Conservation (phyloP, 2,329 filamentous ascomycete species). For the Epichloe coenophiala region DNA sequence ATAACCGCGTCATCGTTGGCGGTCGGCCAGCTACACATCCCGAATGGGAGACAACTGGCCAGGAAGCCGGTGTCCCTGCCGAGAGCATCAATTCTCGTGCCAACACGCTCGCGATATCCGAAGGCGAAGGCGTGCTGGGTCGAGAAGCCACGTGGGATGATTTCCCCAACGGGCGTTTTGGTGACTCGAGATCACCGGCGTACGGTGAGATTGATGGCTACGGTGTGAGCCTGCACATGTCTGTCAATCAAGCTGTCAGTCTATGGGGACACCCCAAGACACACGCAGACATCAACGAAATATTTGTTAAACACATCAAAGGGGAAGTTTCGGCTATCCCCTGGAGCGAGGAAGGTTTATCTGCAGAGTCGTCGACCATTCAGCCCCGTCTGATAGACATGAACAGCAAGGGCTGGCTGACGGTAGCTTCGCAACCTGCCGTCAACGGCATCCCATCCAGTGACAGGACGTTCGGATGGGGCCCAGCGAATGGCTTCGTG, state of each 20-base stretch:
- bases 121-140: constrained; percentile 79
- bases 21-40: constrained; percentile 44
- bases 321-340: constrained; percentile 72
- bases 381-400: constrained; percentile 59
- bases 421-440: constrained; percentile 85
- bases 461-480: constrained; percentile 82
- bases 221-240: constrained; percentile 87
- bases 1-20: constrained; percentile 77
- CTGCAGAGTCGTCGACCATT: constrained; percentile 74
- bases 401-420: constrained; percentile 85
- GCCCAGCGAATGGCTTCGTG: constrained; percentile 80
- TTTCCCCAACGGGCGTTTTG: constrained; percentile 92
- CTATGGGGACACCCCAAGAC: constrained; percentile 74
- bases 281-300: constrained; percentile 55
- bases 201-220: constrained; percentile 98
- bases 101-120: constrained; percentile 83
- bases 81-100: constrained; percentile 63
- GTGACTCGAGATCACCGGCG: constrained; percentile 80
- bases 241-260: constrained; percentile 65
- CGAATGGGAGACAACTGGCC: constrained; percentile 58
- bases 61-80: constrained; percentile 63
- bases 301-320: constrained; percentile 72
- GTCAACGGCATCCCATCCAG: constrained; percentile 73
- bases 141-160: constrained; percentile 98
- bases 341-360: constrained; percentile 84